Base-by-base conservation (phyloP, 352 stramenopile species). In the Globisporangium nunn region DNA sequence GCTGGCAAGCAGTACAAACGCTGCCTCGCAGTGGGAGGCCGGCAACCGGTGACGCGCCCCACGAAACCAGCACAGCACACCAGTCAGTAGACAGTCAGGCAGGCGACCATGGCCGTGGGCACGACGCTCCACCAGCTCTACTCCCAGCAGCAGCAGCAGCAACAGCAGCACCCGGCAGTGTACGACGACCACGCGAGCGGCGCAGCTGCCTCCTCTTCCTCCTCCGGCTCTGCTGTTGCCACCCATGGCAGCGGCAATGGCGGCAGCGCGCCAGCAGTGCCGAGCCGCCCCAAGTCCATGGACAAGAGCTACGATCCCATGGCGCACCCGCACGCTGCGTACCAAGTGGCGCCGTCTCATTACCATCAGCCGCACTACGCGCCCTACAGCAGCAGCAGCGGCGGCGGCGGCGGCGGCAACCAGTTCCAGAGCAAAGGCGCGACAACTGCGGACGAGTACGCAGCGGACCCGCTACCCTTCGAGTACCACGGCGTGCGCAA, bases 71-170 rank as follows among this genome's bases (percentile, higher is more conserved):
- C 7, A 49, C 44, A 3, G 4, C 44, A 29, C 28, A 23, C n/a
- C 17, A n/a, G 33, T 5, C 28, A 37, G 18, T 30, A 37, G 6
- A n/a, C 41, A 48, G 15, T 31, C 28, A 45, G 18, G 29, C 23
- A 47, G 45, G 15, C 31, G 23, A 12, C 8, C 35, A 51, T 85
- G 74, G 72, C 75, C 37, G 71, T 75, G 45, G 75, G 80, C 35
- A 90, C 88, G 79, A 88, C 79, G 23, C 70, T 90, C 41, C 80
- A 87, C 53, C 79, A 90, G 55, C 71, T 88, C 54, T 88, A 90
- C 63, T 70, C 76, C 12, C 55, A 61, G 37, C 55, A 61, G 37
- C 46, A 54, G 15, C 55, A 40, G 46, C 17, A 30, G 52, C 43
- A 12, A 5, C 46, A 48, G 3, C 72, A 70, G 41, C 61, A 70